Base-by-base conservation (phyloP, 148 eudicot genomes). In the Silene latifolia region DNA sequence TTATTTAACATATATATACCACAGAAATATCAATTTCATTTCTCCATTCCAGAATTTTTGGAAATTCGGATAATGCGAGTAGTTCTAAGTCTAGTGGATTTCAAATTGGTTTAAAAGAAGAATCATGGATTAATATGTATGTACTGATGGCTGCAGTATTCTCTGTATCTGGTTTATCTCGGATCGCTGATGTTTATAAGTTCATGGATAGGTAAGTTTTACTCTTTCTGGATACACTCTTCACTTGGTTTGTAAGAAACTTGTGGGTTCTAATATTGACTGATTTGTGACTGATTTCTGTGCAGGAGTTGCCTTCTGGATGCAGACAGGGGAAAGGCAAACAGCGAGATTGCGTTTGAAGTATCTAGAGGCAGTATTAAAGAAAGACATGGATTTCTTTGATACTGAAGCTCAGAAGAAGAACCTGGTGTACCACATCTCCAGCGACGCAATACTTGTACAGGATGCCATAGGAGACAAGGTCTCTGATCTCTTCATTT, bases 391-490 rank as follows among this genome's bases (percentile, higher is more conserved):
- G n/a, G 42, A 39, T 11, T 90, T 82, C 60, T 90, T 90, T 64
- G 96, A 90, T 80, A 88, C 86, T 15, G 90, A 85, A 81, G 89
- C 88, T 21, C 82, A 83, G 54, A 87, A 84, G 29, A 76, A 73
- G 74, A 88, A 88, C 69, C 18, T 90, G 23, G 78, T 85, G 47
- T 85, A 69, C 58, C 90, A 85, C 82, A 84, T 90, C 71, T 85
- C 96, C 29, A 88, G 87, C 79, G 96, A 90, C 76, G 90, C 89
- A 39, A 83, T 88, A 72, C 81, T 90, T 13, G 85, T 88, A 69
- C 96, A 90, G 78, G 96, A 90, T 78, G 90, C 96, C 64, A 85
- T 90, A 72, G 87, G 92, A 17, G 96, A 88, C 69, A 90, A 90
- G 96, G 96, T 90, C 48, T 27, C 67, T 67, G n/a, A n/a, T 20